Conservation (phyloP, 1,284 basidiomycete species). For the Malassezia brasiliensis region DNA sequence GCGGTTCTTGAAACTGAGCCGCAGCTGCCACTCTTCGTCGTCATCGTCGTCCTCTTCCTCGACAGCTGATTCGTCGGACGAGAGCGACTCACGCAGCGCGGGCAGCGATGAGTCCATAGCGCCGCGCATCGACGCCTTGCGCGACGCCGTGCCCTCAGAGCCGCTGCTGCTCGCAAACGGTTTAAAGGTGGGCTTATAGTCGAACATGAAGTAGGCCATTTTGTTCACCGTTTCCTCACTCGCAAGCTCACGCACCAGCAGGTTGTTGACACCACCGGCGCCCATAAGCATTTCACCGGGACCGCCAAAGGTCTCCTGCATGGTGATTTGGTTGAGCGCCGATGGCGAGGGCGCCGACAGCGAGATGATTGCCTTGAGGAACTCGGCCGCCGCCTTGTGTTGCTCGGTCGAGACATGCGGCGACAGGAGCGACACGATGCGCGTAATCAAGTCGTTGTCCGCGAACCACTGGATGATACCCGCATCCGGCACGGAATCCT, state of each 20-base stretch:
- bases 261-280: constrained; percentile 54
- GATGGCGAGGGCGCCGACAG: constrained; percentile 82
- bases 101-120: not conserved
- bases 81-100: constrained; percentile 17
- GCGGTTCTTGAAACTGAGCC: constrained; percentile 21
- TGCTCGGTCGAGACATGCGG: constrained; percentile 67
- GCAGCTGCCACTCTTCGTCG: constrained; percentile 19
- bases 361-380: constrained; percentile 88
- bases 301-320: constrained; percentile 26
- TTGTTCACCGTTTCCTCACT: constrained; percentile 63
- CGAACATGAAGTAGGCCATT: constrained; percentile 70
- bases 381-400: constrained; percentile 78
- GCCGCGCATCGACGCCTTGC: constrained; percentile 1
- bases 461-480: constrained; percentile 80
- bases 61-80: constrained; percentile 29
- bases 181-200: constrained; percentile 29
- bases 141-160: not conserved
- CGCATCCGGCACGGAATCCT: constrained; percentile 70
- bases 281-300: constrained; percentile 20
- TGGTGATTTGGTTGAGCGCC: constrained; percentile 49
- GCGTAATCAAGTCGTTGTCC: constrained; percentile 69
- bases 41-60: constrained; percentile 43
- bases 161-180: not conserved
- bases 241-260: constrained; percentile 81
- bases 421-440: constrained; percentile 71